These are phyloP conservation scores for Gaertneriomyces semiglobifer DNA, from an alignment of 192 early-diverging fungal genomes.

Conservation along the genomic window DNA sequence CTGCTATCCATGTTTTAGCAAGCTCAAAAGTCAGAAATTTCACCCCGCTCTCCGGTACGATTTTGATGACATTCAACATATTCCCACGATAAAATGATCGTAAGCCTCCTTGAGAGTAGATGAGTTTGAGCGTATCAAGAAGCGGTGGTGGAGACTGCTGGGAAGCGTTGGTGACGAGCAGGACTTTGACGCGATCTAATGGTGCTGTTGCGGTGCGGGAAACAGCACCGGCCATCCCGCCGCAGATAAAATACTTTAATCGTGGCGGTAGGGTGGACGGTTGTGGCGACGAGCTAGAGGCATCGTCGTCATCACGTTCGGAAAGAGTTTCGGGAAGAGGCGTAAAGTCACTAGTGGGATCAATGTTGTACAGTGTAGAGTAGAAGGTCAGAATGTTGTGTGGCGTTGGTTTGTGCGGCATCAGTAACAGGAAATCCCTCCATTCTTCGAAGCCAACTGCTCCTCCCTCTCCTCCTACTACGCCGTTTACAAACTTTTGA, in stretches of 20 bases:
- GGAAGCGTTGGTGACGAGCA: slow-evolving; percentile 29
- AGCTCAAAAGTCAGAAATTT: slow-evolving; percentile 76
- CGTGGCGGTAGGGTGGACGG: slow-evolving; percentile 15
- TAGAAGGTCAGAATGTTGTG: slow-evolving; percentile 64
- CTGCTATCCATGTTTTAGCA: slow-evolving; percentile 46
- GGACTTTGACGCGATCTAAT: slow-evolving; percentile 67
- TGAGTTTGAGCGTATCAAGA: slow-evolving; percentile 43
- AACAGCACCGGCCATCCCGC: slow-evolving; percentile 70
- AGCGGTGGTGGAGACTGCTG: background rate
- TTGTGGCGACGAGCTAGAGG: too few species aligned
- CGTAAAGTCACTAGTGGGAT: slow-evolving; percentile 61
- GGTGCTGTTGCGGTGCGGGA: slow-evolving; percentile 70
- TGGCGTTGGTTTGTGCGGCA: slow-evolving; percentile 60
- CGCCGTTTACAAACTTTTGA: slow-evolving; percentile 52
- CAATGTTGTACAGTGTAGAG: slow-evolving; percentile 56
- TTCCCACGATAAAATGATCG: slow-evolving; percentile 72
- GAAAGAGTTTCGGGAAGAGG: slow-evolving; percentile 22
- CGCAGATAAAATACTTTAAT: slow-evolving; percentile 64
- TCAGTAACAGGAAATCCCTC: slow-evolving; percentile 49
- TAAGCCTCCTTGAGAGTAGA: slow-evolving; percentile 66
- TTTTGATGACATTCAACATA: slow-evolving; percentile 73
- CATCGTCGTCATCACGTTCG: too few species aligned
- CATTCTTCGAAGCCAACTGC: slow-evolving; percentile 66
- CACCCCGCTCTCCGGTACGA: slow-evolving; percentile 71
- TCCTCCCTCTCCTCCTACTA: slow-evolving; percentile 65